A percentile compares a stretch with the other conserved stretches of the same genome.
These are phyloP conservation scores for Prasinococcaceae sp. DNA, from an alignment of 139 green algal genomes.

Conservation along the genomic window DNA sequence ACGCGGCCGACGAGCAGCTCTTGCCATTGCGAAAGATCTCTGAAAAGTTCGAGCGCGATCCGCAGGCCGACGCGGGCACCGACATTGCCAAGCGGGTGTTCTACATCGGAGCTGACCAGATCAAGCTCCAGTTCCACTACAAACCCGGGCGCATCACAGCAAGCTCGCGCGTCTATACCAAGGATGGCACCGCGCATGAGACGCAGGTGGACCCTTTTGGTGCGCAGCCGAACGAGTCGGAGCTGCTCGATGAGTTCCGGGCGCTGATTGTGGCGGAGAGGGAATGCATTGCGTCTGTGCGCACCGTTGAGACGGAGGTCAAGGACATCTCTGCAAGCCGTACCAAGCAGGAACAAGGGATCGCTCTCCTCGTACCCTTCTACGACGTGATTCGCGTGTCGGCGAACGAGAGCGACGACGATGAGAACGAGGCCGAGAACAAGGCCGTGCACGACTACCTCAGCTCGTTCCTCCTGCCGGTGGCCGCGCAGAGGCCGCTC, in stretches of 20 bases:
- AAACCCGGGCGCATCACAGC: conserved; percentile 33
- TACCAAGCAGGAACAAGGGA: conserved; percentile 47
- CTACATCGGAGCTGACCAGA: conserved; percentile 36
- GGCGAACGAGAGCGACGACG: conserved; percentile 48
- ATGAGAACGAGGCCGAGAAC: conserved; percentile 33
- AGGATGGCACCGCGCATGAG: conserved; percentile 46
- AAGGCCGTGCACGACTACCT: conserved; percentile 50
- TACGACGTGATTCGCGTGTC: conserved; percentile 58
- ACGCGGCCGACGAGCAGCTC: conserved; percentile 18
- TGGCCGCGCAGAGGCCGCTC: conserved; percentile 33
- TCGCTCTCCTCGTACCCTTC: conserved; percentile 55
- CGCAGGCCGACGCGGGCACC: conserved; percentile 21
- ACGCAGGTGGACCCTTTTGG: conserved; percentile 45
- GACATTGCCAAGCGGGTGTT: conserved; percentile 59
- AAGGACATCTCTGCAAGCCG: conserved; percentile 44
- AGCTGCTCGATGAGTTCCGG: conserved; percentile 55
- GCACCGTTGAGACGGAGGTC: conserved; percentile 60
- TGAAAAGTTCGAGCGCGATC: conserved; percentile 51
- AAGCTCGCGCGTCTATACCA: conserved; percentile 39
- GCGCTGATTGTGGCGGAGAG: conserved; percentile 47
- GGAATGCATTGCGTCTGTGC: conserved; percentile 41
- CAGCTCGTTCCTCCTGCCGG: conserved; percentile 56
- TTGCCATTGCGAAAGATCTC: conserved; percentile 58
- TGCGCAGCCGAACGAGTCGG: conserved; percentile 18
- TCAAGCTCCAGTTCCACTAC: conserved; percentile 51